These are phyloP conservation scores for Kodamaea jinghongensis DNA, from an alignment of 805 yeast species.

Conservation along the genomic window DNA sequence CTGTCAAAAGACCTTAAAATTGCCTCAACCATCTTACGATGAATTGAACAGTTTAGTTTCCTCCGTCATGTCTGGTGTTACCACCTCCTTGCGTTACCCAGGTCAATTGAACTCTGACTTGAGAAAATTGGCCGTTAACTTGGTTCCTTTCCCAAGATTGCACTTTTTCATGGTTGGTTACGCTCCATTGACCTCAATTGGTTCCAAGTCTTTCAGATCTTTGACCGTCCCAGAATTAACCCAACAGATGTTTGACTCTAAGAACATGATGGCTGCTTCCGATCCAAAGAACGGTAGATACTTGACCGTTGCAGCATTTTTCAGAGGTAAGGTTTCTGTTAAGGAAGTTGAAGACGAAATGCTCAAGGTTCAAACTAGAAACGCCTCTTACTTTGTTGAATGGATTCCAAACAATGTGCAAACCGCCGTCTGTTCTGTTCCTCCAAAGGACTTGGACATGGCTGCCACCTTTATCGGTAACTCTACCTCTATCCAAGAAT, in stretches of 20 bases:
- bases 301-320: conserved; percentile 89
- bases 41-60: conserved; percentile 83
- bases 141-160: conserved; percentile 93
- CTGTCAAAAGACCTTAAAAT: conserved; percentile 80
- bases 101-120: conserved; percentile 92
- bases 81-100: conserved; percentile 91
- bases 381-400: conserved; percentile 82
- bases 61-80: conserved; percentile 92
- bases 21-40: conserved; percentile 72
- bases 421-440: conserved; percentile 88
- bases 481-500: conserved; percentile 88
- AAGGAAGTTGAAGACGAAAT: conserved; percentile 95
- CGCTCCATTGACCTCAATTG: conserved; percentile 84
- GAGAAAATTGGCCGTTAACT: conserved; percentile 89
- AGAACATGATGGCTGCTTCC: conserved; percentile 94
- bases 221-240: conserved; percentile 88
- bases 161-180: conserved; percentile 95
- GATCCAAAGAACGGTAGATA: conserved; percentile 90
- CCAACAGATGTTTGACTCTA: conserved; percentile 89
- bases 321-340: conserved; percentile 88
- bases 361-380: conserved; percentile 78
- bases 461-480: conserved; percentile 92
- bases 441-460: conserved; percentile 83
- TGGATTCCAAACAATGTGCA: conserved; percentile 97
- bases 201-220: conserved; percentile 78